phyloP scores from a whole-genome alignment of 176 grass and related monocot species.

The sorghum (Sorghum bicolor) region Sorghum_bicolor_NCBIv3 NC_012870.2:79677001-79677500 shows the following conservation, averaged over 20 bases:
- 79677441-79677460: background rate
- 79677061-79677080: background rate
- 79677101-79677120: background rate
- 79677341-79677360: background rate
- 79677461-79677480: background rate
- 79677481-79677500: background rate
- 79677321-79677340: background rate
- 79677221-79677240: background rate
- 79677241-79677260: background rate
- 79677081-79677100: background rate
- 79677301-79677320: background rate
- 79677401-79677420: background rate
- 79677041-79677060: no score
- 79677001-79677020: no score
- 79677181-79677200: slow-evolving; percentile 3
- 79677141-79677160: background rate
- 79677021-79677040: no score
- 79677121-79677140: background rate
- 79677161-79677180: no score
- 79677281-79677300: no score
- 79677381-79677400: background rate
- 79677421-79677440: background rate
- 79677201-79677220: background rate
- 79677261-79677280: background rate
- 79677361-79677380: background rate